phyloP scores from a whole-genome alignment of 2,329 filamentous ascomycete genomes.

The Cladophialophora chaetospira region DNA sequence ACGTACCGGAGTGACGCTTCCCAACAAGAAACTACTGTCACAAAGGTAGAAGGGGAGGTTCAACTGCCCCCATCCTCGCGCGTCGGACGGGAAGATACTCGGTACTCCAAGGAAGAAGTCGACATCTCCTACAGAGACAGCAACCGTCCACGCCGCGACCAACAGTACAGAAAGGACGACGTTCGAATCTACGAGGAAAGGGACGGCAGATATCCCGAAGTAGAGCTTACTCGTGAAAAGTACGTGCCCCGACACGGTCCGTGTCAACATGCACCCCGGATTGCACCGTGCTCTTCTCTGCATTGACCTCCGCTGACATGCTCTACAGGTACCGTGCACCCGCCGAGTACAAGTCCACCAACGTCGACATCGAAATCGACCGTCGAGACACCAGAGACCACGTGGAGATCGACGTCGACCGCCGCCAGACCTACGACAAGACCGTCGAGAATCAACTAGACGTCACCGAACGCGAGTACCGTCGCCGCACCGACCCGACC shows the following conservation, averaged over 20 bases:
- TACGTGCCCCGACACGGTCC: conserved; percentile 40
- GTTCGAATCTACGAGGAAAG: conserved; percentile 41
- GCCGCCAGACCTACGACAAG: conserved; percentile 20
- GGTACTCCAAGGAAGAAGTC: conserved; percentile 73
- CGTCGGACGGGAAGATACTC: conserved; percentile 99
- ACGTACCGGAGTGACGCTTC: conserved; percentile 81
- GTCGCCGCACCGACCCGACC: conserved; percentile 60
- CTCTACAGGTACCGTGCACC: conserved; percentile 31
- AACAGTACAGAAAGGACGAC: conserved; percentile 51
- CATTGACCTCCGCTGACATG: conserved; percentile 31
- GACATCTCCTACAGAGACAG: conserved; percentile 76
- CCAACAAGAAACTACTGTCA: conserved; percentile 63
- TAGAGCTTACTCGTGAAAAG: conserved; percentile 55
- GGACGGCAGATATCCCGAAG: conserved; percentile 47
- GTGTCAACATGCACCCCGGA: conserved; percentile 24
- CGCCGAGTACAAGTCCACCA: conserved; percentile 36
- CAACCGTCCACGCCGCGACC: conserved; percentile 64
- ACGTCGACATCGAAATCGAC: conserved; percentile 48
- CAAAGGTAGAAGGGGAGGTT: conserved; percentile 88
- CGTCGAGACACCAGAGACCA: conserved; percentile 38
- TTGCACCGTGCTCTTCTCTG: conserved; percentile 17
- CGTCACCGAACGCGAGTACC: conserved; percentile 63
- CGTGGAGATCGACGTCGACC: conserved; percentile 27
- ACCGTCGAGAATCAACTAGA: conserved; percentile 47
- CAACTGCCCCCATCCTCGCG: conserved; percentile 68